These are phyloP conservation scores for Populus tomentosa DNA, from an alignment of 441 rosid genomes.

Conservation along the genomic window DNA sequence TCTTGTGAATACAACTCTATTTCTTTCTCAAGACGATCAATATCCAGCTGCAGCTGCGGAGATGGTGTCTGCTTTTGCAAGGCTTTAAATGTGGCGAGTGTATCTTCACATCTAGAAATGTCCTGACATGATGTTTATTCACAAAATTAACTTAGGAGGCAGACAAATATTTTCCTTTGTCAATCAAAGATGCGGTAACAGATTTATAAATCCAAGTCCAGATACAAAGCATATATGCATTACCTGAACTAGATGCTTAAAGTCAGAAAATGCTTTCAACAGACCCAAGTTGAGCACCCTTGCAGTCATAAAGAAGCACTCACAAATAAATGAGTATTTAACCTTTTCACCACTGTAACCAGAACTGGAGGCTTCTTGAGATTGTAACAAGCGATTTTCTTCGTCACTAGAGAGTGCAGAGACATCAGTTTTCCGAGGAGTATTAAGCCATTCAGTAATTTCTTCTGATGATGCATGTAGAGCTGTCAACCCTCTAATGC, in stretches of 20 bases:
- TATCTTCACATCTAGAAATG: constrained; percentile 81
- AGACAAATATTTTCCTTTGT: not conserved
- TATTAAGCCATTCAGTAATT: too few relatives aligned
- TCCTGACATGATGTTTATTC: constrained; percentile 40
- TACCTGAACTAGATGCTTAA: constrained; percentile 97
- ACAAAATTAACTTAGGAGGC: not conserved
- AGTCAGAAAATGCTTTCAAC: constrained; percentile 93
- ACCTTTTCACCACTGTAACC: too few relatives aligned
- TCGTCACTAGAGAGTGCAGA: too few relatives aligned
- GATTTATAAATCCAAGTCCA: constrained; percentile 4
- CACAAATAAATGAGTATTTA: too few relatives aligned
- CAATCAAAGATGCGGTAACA: not conserved
- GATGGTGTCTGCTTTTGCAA: constrained; percentile 72
- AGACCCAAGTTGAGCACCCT: constrained; percentile 72
- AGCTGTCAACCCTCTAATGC: too few relatives aligned
- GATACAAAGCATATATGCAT: constrained; percentile 8
- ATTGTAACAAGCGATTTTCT: too few relatives aligned
- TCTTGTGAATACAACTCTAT: constrained; percentile 75
- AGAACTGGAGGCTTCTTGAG: too few relatives aligned
- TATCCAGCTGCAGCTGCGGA: constrained; percentile 62
- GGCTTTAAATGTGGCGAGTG: constrained; percentile 61
- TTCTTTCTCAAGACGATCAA: constrained; percentile 74
- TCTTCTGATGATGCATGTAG: too few relatives aligned
- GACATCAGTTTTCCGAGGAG: too few relatives aligned
- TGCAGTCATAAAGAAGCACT: too few relatives aligned